phyloP scores from a whole-genome alignment of 805 yeast genomes.

The Hanseniaspora jakobsenii region DNA sequence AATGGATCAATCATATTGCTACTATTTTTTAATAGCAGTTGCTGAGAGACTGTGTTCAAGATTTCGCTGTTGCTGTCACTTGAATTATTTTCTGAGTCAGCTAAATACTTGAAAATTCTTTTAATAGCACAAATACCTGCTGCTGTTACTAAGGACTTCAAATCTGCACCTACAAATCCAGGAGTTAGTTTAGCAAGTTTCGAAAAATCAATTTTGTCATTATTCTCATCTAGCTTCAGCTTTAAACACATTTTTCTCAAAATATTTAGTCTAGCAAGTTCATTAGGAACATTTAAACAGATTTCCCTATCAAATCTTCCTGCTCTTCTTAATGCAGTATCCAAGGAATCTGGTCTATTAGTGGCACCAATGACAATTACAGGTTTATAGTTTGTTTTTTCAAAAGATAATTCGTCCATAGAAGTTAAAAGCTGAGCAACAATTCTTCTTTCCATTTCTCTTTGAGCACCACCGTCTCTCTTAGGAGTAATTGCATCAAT shows the following conservation, averaged over 20 bases:
- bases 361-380: constrained; percentile 94
- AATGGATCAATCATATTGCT: constrained; percentile 28
- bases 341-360: constrained; percentile 88
- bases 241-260: constrained; percentile 57
- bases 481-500: constrained; percentile 97
- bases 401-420: constrained; percentile 83
- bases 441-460: constrained; percentile 95
- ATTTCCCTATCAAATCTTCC: constrained; percentile 95
- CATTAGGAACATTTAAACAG: constrained; percentile 88
- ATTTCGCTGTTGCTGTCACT: constrained; percentile 16
- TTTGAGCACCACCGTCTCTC: constrained; percentile 84
- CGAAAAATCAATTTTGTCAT: constrained; percentile 54
- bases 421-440: constrained; percentile 91
- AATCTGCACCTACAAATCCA: constrained; percentile 95
- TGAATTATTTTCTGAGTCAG: constrained; percentile 18
- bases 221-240: constrained; percentile 40
- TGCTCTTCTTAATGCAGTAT: constrained; percentile 88
- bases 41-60: too few relatives aligned
- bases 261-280: constrained; percentile 63
- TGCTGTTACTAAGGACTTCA: constrained; percentile 84
- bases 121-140: constrained; percentile 92
- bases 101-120: constrained; percentile 60
- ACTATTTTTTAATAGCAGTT: constrained; percentile 25
- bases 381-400: constrained; percentile 83
- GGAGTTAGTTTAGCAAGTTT: constrained; percentile 85